These are phyloP conservation scores for Leccinum truebloodii DNA, from an alignment of 768 basidiomycete genomes.

Conservation along the genomic window DNA sequence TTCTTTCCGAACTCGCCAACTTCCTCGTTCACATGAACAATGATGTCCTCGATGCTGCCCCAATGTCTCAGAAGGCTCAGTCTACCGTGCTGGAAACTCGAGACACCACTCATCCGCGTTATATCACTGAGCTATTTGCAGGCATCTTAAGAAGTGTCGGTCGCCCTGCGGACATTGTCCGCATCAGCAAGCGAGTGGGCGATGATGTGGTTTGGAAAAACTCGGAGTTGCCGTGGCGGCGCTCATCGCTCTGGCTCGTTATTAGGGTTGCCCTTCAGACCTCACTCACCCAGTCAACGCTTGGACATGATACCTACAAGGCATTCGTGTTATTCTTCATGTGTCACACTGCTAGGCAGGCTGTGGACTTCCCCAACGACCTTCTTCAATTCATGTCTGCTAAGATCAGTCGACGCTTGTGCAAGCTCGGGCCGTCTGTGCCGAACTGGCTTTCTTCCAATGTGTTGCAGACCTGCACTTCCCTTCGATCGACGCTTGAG, in stretches of 20 bases:
- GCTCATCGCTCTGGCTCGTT: slow-evolving; percentile 39
- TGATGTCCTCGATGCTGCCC: slow-evolving; percentile 31
- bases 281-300: slow-evolving; percentile 17
- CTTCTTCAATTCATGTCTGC: slow-evolving; percentile 31
- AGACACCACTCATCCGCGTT: not conserved
- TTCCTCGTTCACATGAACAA: slow-evolving; percentile 39
- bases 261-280: slow-evolving; percentile 37
- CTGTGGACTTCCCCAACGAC: slow-evolving; percentile 22
- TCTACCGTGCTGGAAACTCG: slow-evolving; percentile 8
- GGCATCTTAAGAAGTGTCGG: not conserved
- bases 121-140: not conserved
- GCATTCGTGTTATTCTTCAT: slow-evolving; percentile 47
- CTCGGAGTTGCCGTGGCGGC: slow-evolving; percentile 25
- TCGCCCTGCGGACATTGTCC: not conserved
- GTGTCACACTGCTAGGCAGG: slow-evolving; percentile 25
- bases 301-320: slow-evolving; percentile 40
- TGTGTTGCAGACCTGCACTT: slow-evolving; percentile 36
- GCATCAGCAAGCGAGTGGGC: not conserved
- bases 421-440: slow-evolving; percentile 26
- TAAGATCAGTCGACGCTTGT: slow-evolving; percentile 28
- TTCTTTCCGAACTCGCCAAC: slow-evolving; percentile 36
- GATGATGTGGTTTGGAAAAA: slow-evolving; percentile 7
- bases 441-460: slow-evolving; percentile 37
- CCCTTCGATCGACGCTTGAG: slow-evolving; percentile 26
- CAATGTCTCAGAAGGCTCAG: slow-evolving; percentile 4